These are phyloP conservation scores for Saccharomycopsis sp. DNA, from an alignment of 805 yeast genomes.

Conservation along the genomic window DNA sequence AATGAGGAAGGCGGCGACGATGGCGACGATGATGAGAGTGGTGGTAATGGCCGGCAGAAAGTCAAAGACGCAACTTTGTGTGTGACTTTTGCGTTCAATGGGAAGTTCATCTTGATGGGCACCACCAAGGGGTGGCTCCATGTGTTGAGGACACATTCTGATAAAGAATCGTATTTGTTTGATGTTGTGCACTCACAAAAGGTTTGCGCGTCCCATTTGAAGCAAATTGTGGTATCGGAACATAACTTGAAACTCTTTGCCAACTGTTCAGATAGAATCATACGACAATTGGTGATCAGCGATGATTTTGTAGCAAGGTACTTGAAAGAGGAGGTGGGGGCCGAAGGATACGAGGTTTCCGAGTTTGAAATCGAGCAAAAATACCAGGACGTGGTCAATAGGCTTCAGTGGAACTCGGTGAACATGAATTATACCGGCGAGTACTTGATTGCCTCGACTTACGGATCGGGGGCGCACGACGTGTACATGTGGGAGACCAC, in stretches of 20 bases:
- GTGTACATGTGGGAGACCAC: conserved; percentile 88
- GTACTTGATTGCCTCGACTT: conserved; percentile 80
- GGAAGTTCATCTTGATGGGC: conserved; percentile 56
- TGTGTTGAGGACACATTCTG: too few relatives aligned
- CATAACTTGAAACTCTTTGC: conserved; percentile 56
- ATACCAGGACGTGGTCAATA: conserved; percentile 84
- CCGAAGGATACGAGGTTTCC: conserved; percentile 23
- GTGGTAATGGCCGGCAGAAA: conserved; percentile 23
- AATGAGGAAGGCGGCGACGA: background rate
- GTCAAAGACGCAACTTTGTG: conserved; percentile 41
- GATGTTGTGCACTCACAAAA: conserved; percentile 37
- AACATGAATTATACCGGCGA: conserved; percentile 69
- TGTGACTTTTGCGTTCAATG: conserved; percentile 43
- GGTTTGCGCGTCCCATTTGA: conserved; percentile 62
- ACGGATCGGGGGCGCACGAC: conserved; percentile 75
- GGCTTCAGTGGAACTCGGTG: conserved; percentile 81
- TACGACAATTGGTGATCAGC: conserved; percentile 51
- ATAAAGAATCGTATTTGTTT: background rate
- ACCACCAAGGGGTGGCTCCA: conserved; percentile 75
- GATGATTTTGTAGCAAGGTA: conserved; percentile 29
- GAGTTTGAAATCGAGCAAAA: conserved; percentile 65
- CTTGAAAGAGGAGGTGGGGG: background rate
- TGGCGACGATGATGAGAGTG: conserved; percentile 19
- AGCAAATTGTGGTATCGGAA: conserved; percentile 49
- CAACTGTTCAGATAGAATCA: conserved; percentile 70